Evolutionary conservation across 495 filamentous ascomycete species (phyloP).

Genomic region (Hyaloscypha bicolor): DNA sequence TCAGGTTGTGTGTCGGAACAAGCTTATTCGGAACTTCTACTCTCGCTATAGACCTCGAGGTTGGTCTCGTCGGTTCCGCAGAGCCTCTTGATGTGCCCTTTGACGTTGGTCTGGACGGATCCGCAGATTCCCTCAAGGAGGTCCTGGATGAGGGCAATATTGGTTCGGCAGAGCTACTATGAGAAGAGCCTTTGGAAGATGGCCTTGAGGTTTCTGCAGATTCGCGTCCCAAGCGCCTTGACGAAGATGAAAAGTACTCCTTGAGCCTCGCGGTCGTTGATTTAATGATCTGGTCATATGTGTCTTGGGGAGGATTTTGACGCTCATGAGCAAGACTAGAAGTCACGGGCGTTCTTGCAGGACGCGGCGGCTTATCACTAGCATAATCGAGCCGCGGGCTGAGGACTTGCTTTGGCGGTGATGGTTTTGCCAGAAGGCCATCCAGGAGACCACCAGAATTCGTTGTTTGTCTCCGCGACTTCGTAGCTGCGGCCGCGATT

Average conservation of each 20-base stretch:
- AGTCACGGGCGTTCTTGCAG: neutral
- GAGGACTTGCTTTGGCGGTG: constrained; percentile 23
- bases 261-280: neutral
- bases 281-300: neutral
- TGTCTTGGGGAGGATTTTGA: neutral
- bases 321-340: constrained; percentile 11
- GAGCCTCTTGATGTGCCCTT: constrained; percentile 17
- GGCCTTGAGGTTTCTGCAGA: constrained; percentile 16
- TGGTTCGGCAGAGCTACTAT: neutral
- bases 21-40: too few relatives aligned
- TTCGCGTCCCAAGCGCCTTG: neutral
- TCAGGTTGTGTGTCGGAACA: too few relatives aligned
- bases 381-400: neutral
- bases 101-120: constrained; percentile 7
- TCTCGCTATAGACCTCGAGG: neutral
- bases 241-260: neutral
- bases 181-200: constrained; percentile 8
- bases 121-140: neutral
- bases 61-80: constrained; percentile 9
- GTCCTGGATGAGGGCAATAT: neutral
- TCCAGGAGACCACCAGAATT: constrained; percentile 1
- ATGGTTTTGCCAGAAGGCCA: constrained; percentile 22
- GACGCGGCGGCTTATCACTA: neutral
- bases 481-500: neutral
- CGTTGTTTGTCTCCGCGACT: neutral